These are phyloP conservation scores for Pinus tabuliformis DNA, from an alignment of 75 land plant species.

Conservation along the genomic window DNA sequence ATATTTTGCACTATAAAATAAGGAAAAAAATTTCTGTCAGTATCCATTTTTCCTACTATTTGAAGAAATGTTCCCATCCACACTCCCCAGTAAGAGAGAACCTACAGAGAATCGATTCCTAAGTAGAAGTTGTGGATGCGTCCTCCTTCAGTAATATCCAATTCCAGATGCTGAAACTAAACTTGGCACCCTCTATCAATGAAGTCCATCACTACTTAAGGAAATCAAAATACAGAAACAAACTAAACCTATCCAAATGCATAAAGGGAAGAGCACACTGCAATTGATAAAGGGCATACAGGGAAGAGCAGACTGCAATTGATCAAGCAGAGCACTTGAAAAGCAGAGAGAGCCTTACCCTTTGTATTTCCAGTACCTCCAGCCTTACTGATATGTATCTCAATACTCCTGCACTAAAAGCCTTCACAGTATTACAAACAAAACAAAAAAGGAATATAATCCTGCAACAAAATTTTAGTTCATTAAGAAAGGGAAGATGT, in stretches of 20 bases:
- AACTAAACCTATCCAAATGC: background rate
- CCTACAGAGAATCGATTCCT: too few species aligned
- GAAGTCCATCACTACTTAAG: background rate
- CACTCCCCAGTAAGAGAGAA: too few species aligned
- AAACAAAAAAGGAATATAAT: too few species aligned
- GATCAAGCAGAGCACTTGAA: background rate
- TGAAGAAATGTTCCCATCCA: too few species aligned
- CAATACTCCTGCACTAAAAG: constrained; percentile 1
- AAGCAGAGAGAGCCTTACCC: background rate
- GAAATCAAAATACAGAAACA: background rate
- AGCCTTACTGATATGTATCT: background rate
- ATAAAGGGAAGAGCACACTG: background rate
- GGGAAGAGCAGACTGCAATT: background rate
- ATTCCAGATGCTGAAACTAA: background rate
- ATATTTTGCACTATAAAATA: too few species aligned
- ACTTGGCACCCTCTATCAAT: background rate
- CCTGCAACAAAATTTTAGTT: background rate
- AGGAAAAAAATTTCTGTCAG: too few species aligned
- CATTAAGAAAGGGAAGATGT: background rate
- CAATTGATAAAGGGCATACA: too few species aligned
- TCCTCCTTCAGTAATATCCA: background rate
- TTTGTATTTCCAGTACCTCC: background rate
- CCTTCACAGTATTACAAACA: background rate
- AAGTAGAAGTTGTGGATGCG: background rate
- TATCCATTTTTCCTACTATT: too few species aligned